A percentile compares a stretch with the other conserved stretches of the same genome.
Conservation (phyloP, 2,329 filamentous ascomycete species). For the Fusarium floridanum region DNA sequence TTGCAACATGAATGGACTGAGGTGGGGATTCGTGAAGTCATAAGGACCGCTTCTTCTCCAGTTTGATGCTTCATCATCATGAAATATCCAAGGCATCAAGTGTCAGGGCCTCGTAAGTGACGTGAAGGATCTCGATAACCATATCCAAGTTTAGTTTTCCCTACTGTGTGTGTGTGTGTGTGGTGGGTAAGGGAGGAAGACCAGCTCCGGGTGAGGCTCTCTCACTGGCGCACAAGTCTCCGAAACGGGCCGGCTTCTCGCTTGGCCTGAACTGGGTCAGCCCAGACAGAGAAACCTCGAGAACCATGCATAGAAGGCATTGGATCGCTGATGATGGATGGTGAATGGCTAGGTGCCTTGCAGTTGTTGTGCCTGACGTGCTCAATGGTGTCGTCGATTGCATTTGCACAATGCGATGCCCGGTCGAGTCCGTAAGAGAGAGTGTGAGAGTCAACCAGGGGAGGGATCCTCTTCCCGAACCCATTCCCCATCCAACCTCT, state of each 20-base stretch:
- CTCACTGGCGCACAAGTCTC: slow-evolving; percentile 15
- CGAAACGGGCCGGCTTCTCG: slow-evolving; percentile 44
- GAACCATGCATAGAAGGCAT: slow-evolving; percentile 30
- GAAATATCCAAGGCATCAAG: slow-evolving; percentile 23
- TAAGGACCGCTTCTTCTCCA: slow-evolving; percentile 41
- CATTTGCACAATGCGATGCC: slow-evolving; percentile 22
- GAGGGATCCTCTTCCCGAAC: neutral
- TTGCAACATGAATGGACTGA: slow-evolving; percentile 4
- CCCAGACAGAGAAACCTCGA: slow-evolving; percentile 37
- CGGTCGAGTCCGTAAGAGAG: slow-evolving; percentile 14
- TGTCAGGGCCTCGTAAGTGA: slow-evolving; percentile 19
- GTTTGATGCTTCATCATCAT: slow-evolving; percentile 19
- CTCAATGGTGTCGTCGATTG: slow-evolving; percentile 18
- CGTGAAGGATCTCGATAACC: slow-evolving; percentile 41
- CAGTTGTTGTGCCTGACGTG: slow-evolving; percentile 20
- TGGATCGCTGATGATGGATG: slow-evolving; percentile 13
- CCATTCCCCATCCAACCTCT: slow-evolving; percentile 11
- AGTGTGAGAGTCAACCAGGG: neutral
- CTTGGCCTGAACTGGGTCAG: slow-evolving; percentile 9
- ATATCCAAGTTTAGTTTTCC: slow-evolving; percentile 19
- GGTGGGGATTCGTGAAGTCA: slow-evolving; percentile 45
- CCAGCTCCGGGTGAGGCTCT: slow-evolving; percentile 36
- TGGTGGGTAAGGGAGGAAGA: slow-evolving; percentile 26
- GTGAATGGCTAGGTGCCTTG: slow-evolving; percentile 31
- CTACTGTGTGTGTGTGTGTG: neutral